Base-by-base conservation (phyloP, 306 rosid species). In the Castanospermum australe region DNA sequence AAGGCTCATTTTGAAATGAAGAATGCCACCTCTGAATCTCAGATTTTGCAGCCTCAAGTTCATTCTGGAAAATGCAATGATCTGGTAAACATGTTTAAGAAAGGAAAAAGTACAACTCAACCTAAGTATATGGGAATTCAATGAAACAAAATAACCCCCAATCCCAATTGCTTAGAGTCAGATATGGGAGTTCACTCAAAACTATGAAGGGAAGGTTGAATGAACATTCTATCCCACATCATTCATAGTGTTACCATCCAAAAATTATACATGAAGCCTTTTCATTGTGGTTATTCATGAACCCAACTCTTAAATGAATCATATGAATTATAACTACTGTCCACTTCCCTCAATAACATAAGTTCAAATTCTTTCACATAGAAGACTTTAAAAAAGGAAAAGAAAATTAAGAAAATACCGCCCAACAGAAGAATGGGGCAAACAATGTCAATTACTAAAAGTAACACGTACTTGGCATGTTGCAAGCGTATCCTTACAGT, bases 21-120 rank as follows among this genome's bases (percentile, higher is more conserved):
- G 97, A 91, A 85, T 77, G 93, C 97, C 98, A 94, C 75, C 88
- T 82, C 66, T 86, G 97, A 84, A 92, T 91, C 91, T 94, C 96
- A 67, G 90, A 86, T 73, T 89, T 94, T 42, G 97, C 90, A 79
- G 83, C 89, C 84, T 86, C 94, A 41, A 88, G 93, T 79, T 91
- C 95, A 54, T 67, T 85, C 95, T 94, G 89, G 65, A 84, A 85
- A 83, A 86, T 73, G 73, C 71, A 72, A 64, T 67, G 52, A 67
- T 60, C 56, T 21, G 24, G 55, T 76, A 76, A 72, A 48, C 22
- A 21, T 28, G 57, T 66, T 9, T n/a, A 69, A 36, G 61, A 63
- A 59, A 73, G 70, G 11, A 67, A 63, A 24, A 75, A 8, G 68
- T 33, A 65, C 6, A 70, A 30, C 70, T 70, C 52, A 84, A 63